A percentile compares a stretch with the other conserved stretches of the same genome.
Conservation (phyloP, 257 asterid genomes). For the Nicotiana benthamiana region DNA sequence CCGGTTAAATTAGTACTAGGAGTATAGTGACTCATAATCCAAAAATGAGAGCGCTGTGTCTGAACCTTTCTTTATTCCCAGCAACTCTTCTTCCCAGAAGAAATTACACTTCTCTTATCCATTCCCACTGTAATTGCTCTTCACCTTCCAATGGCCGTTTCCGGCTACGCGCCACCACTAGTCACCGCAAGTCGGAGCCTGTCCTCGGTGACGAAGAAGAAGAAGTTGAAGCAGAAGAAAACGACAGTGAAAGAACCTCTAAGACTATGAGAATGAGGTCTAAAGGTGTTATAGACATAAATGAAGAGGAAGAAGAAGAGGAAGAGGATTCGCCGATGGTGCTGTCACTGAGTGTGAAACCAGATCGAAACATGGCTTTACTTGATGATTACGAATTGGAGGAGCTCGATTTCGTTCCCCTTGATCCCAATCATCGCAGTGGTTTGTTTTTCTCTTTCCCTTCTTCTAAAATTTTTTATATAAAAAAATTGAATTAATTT, state of each 20-base stretch:
- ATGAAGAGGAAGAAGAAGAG: constrained; percentile 14
- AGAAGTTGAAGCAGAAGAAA: constrained; percentile 1
- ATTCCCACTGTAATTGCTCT: neutral
- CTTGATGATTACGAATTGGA: constrained; percentile 92
- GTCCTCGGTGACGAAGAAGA: constrained; percentile 14
- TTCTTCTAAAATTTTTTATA: too few relatives aligned
- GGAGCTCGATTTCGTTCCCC: constrained; percentile 53
- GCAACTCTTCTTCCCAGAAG: neutral
- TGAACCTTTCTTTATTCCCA: neutral
- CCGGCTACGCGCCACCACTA: neutral
- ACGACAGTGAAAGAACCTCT: constrained; percentile 15
- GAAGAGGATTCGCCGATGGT: constrained; percentile 36
- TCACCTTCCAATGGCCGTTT: neutral
- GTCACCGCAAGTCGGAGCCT: constrained; percentile 14
- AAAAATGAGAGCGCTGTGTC: constrained; percentile 1
- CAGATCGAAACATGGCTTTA: constrained; percentile 60
- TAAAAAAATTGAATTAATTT: too few relatives aligned
- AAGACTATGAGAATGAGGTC: constrained; percentile 13
- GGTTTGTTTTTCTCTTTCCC: constrained; percentile 20
- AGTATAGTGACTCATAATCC: neutral
- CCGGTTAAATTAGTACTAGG: neutral
- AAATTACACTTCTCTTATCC: neutral
- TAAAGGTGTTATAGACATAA: neutral
- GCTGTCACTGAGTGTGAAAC: constrained; percentile 72
- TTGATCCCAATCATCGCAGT: constrained; percentile 71